Evolutionary conservation across 192 early-diverging fungal genomes (phyloP).

Genomic region (Irineochytrium annulatum): DNA sequence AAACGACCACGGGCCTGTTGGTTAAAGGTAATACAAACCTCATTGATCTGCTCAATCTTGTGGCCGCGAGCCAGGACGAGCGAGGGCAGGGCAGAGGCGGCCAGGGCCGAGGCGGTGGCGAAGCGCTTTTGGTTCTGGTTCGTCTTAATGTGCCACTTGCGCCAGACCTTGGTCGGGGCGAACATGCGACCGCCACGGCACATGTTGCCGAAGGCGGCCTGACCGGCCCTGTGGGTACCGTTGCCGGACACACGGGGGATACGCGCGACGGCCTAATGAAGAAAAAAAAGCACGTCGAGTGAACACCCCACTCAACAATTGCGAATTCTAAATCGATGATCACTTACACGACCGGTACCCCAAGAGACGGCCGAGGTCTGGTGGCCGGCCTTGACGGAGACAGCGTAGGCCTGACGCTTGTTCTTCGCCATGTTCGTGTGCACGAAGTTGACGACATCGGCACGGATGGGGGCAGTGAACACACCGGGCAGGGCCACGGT

Average conservation of each 20-base stretch:
- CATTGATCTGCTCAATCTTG: conserved; percentile 84
- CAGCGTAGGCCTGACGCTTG: conserved; percentile 95
- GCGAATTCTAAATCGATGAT: neutral
- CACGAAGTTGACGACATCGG: conserved; percentile 91
- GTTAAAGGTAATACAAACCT: neutral
- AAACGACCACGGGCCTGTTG: neutral
- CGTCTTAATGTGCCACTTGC: conserved; percentile 99
- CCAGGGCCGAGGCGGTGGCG: conserved; percentile 93
- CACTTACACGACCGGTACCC: conserved; percentile 81
- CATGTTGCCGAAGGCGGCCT: conserved; percentile 99
- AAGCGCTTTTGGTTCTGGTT: conserved; percentile 98
- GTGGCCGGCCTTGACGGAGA: conserved; percentile 94
- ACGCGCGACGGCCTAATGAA: conserved; percentile 90
- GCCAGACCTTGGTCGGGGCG: conserved; percentile 98
- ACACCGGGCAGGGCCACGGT: conserved; percentile 84
- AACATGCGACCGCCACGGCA: conserved; percentile 99
- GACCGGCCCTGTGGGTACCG: conserved; percentile 96
- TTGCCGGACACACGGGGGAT: conserved; percentile 96
- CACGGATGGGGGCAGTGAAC: conserved; percentile 95
- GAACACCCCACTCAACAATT: neutral
- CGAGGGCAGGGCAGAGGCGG: conserved; percentile 84
- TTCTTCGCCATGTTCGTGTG: conserved; percentile 99
- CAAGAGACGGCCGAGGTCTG: conserved; percentile 98
- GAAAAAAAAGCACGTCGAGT: neutral
- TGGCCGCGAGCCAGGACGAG: conserved; percentile 97